Evolutionary conservation across 768 basidiomycete genomes (phyloP), one percentile per base, ranked within the genome.

Genomic region (Naganishia vaughanmartiniae): DNA sequence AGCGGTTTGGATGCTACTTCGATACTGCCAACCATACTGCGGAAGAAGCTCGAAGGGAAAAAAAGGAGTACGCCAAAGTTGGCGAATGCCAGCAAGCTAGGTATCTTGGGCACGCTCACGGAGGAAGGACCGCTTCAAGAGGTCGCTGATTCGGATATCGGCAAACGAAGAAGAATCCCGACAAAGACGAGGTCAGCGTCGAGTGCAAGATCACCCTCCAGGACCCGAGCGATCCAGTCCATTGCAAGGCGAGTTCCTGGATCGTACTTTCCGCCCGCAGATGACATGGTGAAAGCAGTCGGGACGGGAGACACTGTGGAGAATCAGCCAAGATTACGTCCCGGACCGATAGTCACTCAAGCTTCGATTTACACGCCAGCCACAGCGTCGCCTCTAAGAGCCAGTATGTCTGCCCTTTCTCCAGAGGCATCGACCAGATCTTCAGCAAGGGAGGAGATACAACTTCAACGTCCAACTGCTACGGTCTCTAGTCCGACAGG

Each of bases 31-130:
- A 63, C n/a, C 14, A 39, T 63, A 11, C 19, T 63, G 39, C 60
- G 60, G 12, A 63, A 63, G 39, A 63, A 63, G 60, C 60, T 63
- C 2, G 60, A 63, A 63, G 60, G 60, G 2, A 63, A 30, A 42
- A 42, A 45, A 15, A 63, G 39, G 39, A 45, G 17, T 34, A 11
- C 42, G 10, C 19, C 39, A 9, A 63, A 63, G 39, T 34, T 34
- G 42, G 3, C 42, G 4, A n/a, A n/a, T 26, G 4, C 14, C 24
- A 63, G 24, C 60, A 63, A 63, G 39, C 42, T 63, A 17, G 60
- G 60, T 45, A 39, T 63, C 17, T 10, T 42, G 24, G 39, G 30
- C 2, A 28, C 24, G 19, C 39, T 63, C 10, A 1, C 21, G 1
- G 60, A 63, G 21, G 39, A 28, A 6, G n/a, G 24, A 14, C 28